A percentile compares a stretch with the other conserved stretches of the same genome.
Conservation (phyloP, 2,329 filamentous ascomycete genomes). For the Phyllosticta paracitricarpa region DNA sequence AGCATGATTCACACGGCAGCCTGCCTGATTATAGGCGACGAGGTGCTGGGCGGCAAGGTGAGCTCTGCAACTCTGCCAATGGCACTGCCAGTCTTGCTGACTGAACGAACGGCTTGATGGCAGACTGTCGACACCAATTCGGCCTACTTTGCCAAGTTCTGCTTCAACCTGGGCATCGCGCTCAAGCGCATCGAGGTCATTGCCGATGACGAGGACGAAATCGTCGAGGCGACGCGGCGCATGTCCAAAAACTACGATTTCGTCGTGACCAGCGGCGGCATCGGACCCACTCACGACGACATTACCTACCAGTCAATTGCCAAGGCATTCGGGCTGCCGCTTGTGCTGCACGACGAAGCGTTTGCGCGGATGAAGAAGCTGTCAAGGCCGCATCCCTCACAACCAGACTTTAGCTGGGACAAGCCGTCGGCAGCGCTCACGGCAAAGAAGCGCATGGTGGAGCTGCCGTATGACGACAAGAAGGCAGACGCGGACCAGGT, state of each 20-base stretch:
- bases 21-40: slow-evolving; percentile 93
- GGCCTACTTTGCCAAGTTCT: slow-evolving; percentile 55
- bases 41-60: slow-evolving; percentile 86
- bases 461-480: slow-evolving; percentile 65
- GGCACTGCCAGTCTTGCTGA: neutral
- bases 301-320: slow-evolving; percentile 94
- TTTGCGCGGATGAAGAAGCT: slow-evolving; percentile 75
- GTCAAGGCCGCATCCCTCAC: slow-evolving; percentile 60
- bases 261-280: slow-evolving; percentile 89
- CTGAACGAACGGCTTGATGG: neutral
- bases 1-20: slow-evolving; percentile 78
- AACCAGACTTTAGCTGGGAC: slow-evolving; percentile 76
- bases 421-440: slow-evolving; percentile 64
- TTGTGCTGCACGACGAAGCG: slow-evolving; percentile 68
- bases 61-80: slow-evolving; percentile 3
- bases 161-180: slow-evolving; percentile 54
- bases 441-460: slow-evolving; percentile 84
- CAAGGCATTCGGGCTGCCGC: slow-evolving; percentile 69
- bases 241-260: slow-evolving; percentile 91
- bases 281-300: slow-evolving; percentile 95
- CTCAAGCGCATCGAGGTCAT: slow-evolving; percentile 88
- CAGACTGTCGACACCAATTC: slow-evolving; percentile 59
- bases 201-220: slow-evolving; percentile 82
- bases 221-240: slow-evolving; percentile 72
- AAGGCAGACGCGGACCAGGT: slow-evolving; percentile 60